These are phyloP conservation scores for Raphanus hybrid DNA, from an alignment of 441 rosid species.

Conservation along the genomic window DNA sequence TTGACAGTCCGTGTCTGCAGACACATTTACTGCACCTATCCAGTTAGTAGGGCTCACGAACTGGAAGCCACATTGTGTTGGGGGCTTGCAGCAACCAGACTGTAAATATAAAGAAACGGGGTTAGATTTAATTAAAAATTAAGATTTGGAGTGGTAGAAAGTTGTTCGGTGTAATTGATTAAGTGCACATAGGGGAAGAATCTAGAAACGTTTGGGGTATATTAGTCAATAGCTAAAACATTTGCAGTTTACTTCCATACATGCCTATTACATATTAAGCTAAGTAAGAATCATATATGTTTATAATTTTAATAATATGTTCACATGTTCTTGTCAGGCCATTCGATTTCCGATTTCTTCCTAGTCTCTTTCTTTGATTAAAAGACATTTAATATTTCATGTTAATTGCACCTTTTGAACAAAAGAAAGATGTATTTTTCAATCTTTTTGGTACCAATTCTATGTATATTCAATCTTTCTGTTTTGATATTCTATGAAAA, in stretches of 20 bases:
- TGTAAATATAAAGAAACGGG: conserved; percentile 40
- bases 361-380: neutral
- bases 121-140: conserved; percentile 18
- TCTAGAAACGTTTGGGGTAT: conserved; percentile 28
- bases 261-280: neutral
- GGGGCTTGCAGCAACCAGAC: conserved; percentile 99
- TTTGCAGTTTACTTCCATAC: conserved; percentile 29
- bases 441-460: neutral
- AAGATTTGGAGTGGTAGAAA: neutral
- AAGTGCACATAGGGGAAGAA: conserved; percentile 41
- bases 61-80: conserved; percentile 84
- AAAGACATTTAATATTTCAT: neutral
- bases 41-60: conserved; percentile 89
- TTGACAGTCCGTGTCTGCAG: conserved; percentile 86
- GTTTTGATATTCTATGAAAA: no score
- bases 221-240: conserved; percentile 16
- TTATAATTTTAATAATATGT: neutral
- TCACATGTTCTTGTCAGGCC: neutral
- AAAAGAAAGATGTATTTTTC: neutral
- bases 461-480: neutral
- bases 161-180: conserved; percentile 4
- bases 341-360: neutral
- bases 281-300: conserved; percentile 14
- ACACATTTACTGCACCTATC: conserved; percentile 83
- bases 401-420: neutral